Conservation (phyloP, 805 yeast species). For the Millerago galiae region DNA sequence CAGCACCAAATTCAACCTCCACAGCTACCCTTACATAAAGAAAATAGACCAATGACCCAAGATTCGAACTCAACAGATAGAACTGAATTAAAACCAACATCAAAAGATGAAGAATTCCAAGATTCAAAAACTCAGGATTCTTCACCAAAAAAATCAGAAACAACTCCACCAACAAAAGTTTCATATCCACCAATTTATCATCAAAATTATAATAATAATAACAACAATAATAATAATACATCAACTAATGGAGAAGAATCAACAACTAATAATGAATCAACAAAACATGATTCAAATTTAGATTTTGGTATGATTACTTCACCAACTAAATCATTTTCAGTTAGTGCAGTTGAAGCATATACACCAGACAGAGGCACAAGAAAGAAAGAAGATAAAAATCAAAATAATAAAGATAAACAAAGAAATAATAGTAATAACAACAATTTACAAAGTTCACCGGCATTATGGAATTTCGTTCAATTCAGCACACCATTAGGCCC, state of each 20-base stretch:
- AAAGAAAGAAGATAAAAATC: slow-evolving; percentile 13
- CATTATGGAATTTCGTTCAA: slow-evolving; percentile 89
- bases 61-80: slow-evolving; percentile 16
- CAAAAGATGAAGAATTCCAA: slow-evolving; percentile 2
- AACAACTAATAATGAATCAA: slow-evolving; percentile 2
- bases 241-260: slow-evolving; percentile 7
- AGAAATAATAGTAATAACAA: slow-evolving; percentile 13
- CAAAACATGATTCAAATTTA: slow-evolving; percentile 5
- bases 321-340: slow-evolving; percentile 39
- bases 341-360: slow-evolving; percentile 52
- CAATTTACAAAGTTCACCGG: slow-evolving; percentile 56
- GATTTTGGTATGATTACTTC: slow-evolving; percentile 22
- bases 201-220: slow-evolving; percentile 4
- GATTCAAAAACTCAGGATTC: slow-evolving; percentile 12
- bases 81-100: slow-evolving; percentile 14
- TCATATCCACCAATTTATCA: slow-evolving; percentile 7
- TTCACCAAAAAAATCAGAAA: slow-evolving; percentile 12
- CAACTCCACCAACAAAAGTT: slow-evolving; percentile 11
- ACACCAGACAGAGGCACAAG: slow-evolving; percentile 53
- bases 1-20: not conserved
- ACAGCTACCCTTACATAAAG: slow-evolving; percentile 6
- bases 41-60: slow-evolving; percentile 13
- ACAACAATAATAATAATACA: slow-evolving; percentile 7
- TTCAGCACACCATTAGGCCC: slow-evolving; percentile 41
- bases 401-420: slow-evolving; percentile 10